Base-by-base conservation (phyloP, 2,329 filamentous ascomycete genomes). In the Thelonectria rubi region DNA sequence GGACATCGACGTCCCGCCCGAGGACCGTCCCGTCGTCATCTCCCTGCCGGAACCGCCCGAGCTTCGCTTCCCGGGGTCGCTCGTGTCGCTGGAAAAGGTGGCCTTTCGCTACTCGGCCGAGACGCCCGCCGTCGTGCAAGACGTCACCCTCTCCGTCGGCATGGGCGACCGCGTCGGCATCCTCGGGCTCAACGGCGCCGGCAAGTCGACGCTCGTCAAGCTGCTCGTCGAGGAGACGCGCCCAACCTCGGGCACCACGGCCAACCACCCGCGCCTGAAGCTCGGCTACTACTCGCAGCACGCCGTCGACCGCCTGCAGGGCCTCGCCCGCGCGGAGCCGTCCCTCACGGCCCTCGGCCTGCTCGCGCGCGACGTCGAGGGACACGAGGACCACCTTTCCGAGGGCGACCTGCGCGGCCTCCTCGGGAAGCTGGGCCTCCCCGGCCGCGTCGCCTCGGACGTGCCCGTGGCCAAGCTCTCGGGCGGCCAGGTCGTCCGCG, bases 281-380 rank as follows among this genome's bases (percentile, higher is more conserved):
- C 76, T 93, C 48, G 91, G 88, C 1, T 92, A 93, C 72, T 95
- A 94, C 76, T 91, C 91, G 4, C 92, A 96, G 73, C 88, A 93
- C 69, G 88, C 90, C 0, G 90, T 94, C 5, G 90, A 94, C 66
- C 81, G 83, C 6, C 81, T 95, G 6, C 87, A 90, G 65, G 72
- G 78, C 2, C 74, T 85, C 7, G 88, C 86, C 0, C 74, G 73
- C 0, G 67, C 70, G 1, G 80, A 84, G 5, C 80, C 83, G 1
- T 73, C 76, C 1, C 75, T 91, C 5, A 93, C 91, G 0, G 88
- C 91, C 0, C 80, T 95, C 1, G 76, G 82, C 0, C 80, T 93
- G 3, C 74, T 95, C 4, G 81, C 84, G 47, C 77, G 80, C 20
- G 84, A 88, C 53, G 81, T 82, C 1, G 81, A 80, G 0, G 80